These are phyloP conservation scores for Thymus mandschuricus DNA, from an alignment of 257 asterid genomes.

Conservation along the genomic window DNA sequence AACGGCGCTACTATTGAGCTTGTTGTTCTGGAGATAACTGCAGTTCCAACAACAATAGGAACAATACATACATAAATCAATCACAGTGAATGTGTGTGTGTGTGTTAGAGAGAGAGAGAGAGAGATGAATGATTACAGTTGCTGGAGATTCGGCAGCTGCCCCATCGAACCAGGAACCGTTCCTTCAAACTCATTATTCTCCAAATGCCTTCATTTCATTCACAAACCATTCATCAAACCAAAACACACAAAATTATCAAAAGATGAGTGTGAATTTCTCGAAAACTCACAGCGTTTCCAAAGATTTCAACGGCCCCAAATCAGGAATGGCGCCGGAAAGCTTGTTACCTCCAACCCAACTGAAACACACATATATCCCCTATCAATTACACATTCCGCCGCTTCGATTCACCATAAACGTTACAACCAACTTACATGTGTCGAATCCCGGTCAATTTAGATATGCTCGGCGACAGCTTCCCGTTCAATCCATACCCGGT, in stretches of 20 bases:
- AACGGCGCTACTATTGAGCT: constrained; percentile 42
- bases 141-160: constrained; percentile 58
- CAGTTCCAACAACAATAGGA: not conserved
- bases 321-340: constrained; percentile 73
- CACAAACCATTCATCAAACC: not conserved
- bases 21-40: constrained; percentile 80
- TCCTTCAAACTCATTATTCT: constrained; percentile 78
- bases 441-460: constrained; percentile 62
- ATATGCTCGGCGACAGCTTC: constrained; percentile 50
- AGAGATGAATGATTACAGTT: constrained; percentile 50
- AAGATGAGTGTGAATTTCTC: not conserved
- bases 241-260: constrained; percentile 11
- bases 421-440: constrained; percentile 56
- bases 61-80: not conserved
- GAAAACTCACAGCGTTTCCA: constrained; percentile 67
- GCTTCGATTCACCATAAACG: too few relatives aligned
- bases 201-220: constrained; percentile 59
- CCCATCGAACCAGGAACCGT: constrained; percentile 59
- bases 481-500: constrained; percentile 70
- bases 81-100: too few relatives aligned
- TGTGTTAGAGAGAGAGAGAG: not conserved
- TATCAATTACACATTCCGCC: not conserved
- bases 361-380: constrained; percentile 25
- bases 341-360: constrained; percentile 79
- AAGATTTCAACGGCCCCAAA: constrained; percentile 52